Base-by-base conservation (phyloP, 2,329 filamentous ascomycete genomes). In the Neonectria faginata region DNA sequence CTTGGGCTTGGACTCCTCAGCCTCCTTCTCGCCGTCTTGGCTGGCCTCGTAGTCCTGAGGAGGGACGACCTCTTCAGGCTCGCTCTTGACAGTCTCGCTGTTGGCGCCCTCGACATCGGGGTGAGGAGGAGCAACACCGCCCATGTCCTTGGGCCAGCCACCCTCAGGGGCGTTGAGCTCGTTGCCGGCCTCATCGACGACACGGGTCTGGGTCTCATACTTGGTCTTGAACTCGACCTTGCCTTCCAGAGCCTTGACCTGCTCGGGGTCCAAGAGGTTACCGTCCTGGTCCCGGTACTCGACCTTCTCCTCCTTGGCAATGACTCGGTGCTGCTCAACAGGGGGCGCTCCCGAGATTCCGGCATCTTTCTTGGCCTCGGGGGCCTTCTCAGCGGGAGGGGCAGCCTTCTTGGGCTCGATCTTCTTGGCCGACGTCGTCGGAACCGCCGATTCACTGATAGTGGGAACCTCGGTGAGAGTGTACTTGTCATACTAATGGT, bases 281-380 rank as follows among this genome's bases (percentile, higher is more conserved):
- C 96, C 96, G 72, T 97, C 86, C 79, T 97, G 93, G 78, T 98
- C 96, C 58, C 96, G 92, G 81, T 97, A 99, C 81, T 98, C 96
- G 51, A 98, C 84, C 71, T 90, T 91, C 81, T 97, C 92, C 79
- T 97, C 92, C 59, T 89, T 82, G 45, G 79, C 80, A 47, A 89
- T 60, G 4, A 88, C 73, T 60, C 81, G 80, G 71, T 85, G 83
- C 47, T 78, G 81, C 5, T 85, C 71, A 75, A 85, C 71, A 81
- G 81, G 78, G 80, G 85, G 83, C 6, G 84, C 83, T 45, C 81
- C 83, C 20, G 85, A 86, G 65, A 85, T 81, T 41, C 70, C 76
- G 42, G 77, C 74, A 41, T 78, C 72, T 64, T 74, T 70, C 55
- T 50, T n/a, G 27, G n/a, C 48, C 29, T 51, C 48, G 18, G 48